These are phyloP conservation scores for Zangia roseola DNA, from an alignment of 768 basidiomycete species.

Conservation along the genomic window DNA sequence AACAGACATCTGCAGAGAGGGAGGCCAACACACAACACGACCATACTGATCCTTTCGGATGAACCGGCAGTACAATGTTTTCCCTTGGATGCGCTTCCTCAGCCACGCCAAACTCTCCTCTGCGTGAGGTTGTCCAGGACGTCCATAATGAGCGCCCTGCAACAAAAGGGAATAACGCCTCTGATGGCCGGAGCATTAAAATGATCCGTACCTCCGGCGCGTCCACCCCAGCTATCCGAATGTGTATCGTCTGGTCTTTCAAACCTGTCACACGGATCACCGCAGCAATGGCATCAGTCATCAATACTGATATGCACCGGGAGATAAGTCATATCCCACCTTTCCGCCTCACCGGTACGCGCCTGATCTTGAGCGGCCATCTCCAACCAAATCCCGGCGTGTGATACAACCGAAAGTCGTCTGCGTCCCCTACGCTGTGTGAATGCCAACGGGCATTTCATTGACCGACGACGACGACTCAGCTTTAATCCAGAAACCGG, in stretches of 20 bases:
- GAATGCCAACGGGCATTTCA: neutral
- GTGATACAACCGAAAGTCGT: slow-evolving; percentile 85
- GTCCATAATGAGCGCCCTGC: slow-evolving; percentile 83
- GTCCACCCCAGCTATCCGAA: slow-evolving; percentile 89
- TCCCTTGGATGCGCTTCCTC: slow-evolving; percentile 51
- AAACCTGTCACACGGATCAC: slow-evolving; percentile 48
- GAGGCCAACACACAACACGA: slow-evolving; percentile 58
- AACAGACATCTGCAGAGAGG: neutral
- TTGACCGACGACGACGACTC: neutral
- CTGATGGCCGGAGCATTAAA: too few species aligned
- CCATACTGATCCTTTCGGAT: slow-evolving; percentile 79
- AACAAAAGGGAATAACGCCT: neutral
- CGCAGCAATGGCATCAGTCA: neutral
- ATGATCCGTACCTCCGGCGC: slow-evolving; percentile 73
- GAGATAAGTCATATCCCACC: slow-evolving; percentile 36
- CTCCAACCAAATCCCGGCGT: slow-evolving; percentile 75
- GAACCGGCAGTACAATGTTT: slow-evolving; percentile 68
- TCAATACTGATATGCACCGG: neutral
- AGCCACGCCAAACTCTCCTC: slow-evolving; percentile 78
- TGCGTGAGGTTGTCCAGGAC: slow-evolving; percentile 70
- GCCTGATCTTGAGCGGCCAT: slow-evolving; percentile 70
- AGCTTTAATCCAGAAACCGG: neutral
- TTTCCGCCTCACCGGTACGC: slow-evolving; percentile 57
- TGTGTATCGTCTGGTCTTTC: slow-evolving; percentile 78
- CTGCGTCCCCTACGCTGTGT: slow-evolving; percentile 76